Percentiles rank a stretch among this genome's conserved stretches.
These are phyloP conservation scores for Priceomyces melissophilus DNA, from an alignment of 805 yeast species.

Conservation along the genomic window DNA sequence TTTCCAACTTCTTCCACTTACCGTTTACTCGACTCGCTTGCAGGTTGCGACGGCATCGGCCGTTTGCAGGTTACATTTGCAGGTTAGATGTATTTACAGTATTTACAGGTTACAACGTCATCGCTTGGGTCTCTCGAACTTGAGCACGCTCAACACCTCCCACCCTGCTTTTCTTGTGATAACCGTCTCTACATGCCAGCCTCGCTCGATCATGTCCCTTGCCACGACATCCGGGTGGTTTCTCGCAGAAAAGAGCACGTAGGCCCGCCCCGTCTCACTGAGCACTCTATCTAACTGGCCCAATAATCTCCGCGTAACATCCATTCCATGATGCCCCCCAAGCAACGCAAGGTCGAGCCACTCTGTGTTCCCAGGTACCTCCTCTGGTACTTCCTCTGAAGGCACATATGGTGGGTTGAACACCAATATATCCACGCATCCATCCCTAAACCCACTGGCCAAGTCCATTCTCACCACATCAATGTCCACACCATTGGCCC, in stretches of 20 bases:
- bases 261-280: constrained; percentile 68
- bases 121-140: constrained; percentile 48
- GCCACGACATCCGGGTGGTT: constrained; percentile 71
- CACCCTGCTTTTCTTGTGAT: constrained; percentile 85
- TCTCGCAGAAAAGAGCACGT: constrained; percentile 86
- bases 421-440: constrained; percentile 64
- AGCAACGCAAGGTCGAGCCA: constrained; percentile 90
- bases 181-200: constrained; percentile 56
- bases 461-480: constrained; percentile 54
- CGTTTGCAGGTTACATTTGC: not conserved
- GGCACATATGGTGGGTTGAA: constrained; percentile 99
- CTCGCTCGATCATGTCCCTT: constrained; percentile 37
- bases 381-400: constrained; percentile 66
- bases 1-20: too few species aligned
- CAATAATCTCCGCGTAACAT: constrained; percentile 65
- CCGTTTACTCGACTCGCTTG: too few species aligned
- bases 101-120: not conserved
- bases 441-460: constrained; percentile 44
- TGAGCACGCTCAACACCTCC: constrained; percentile 82
- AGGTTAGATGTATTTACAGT: not conserved
- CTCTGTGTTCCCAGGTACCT: constrained; percentile 41
- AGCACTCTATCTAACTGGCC: constrained; percentile 50
- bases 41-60: too few species aligned
- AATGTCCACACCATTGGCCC: constrained; percentile 15
- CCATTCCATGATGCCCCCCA: constrained; percentile 93